Conservation (phyloP, 108 stramenopile species). For the Cyclotella baltica region DNA sequence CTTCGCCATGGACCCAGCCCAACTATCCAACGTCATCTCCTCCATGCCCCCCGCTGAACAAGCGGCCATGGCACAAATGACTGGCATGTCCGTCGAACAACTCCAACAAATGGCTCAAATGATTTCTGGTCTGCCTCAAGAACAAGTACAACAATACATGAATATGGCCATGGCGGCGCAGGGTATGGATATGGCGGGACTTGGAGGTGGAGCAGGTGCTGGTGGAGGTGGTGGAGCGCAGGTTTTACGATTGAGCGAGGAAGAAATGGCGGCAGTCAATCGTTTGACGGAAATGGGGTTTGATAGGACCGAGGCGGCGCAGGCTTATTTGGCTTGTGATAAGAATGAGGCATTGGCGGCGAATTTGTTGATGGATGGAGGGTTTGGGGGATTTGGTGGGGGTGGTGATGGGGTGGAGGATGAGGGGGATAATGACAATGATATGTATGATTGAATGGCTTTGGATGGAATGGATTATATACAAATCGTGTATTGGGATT, state of each 20-base stretch:
- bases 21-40: slow-evolving; percentile 88
- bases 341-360: slow-evolving; percentile 99
- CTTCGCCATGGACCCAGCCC: slow-evolving; percentile 79
- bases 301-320: slow-evolving; percentile 90
- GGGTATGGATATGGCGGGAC: slow-evolving; percentile 56
- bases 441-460: slow-evolving; percentile 82
- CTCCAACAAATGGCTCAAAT: slow-evolving; percentile 90
- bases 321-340: slow-evolving; percentile 99
- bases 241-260: slow-evolving; percentile 88
- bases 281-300: slow-evolving; percentile 97
- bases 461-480: background rate
- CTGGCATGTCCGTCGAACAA: slow-evolving; percentile 94
- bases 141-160: slow-evolving; percentile 93
- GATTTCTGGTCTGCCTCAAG: slow-evolving; percentile 92
- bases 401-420: slow-evolving; percentile 44
- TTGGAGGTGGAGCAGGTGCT: slow-evolving; percentile 59
- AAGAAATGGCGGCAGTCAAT: slow-evolving; percentile 96
- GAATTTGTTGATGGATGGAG: slow-evolving; percentile 94
- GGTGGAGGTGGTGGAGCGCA: slow-evolving; percentile 67
- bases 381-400: slow-evolving; percentile 52
- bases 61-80: slow-evolving; percentile 90
- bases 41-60: slow-evolving; percentile 89
- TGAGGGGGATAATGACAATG: slow-evolving; percentile 61
- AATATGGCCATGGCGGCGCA: slow-evolving; percentile 77
- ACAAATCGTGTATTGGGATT: no score